These are phyloP conservation scores for Dacryopinax primogenitus DNA, from an alignment of 768 basidiomycete genomes.

Conservation along the genomic window DNA sequence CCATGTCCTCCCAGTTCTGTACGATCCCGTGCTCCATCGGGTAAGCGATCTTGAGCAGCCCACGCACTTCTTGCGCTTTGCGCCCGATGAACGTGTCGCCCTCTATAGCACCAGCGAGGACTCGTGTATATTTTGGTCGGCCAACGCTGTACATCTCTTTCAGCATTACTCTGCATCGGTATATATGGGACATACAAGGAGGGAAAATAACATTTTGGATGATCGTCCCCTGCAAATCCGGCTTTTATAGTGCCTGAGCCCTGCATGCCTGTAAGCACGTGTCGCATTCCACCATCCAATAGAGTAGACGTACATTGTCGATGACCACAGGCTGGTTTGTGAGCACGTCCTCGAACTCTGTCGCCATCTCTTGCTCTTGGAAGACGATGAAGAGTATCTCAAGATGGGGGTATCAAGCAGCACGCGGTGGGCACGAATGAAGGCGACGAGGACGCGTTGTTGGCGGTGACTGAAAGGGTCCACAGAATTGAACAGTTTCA, in stretches of 20 bases:
- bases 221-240: slow-evolving; percentile 96
- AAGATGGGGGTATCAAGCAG: background rate
- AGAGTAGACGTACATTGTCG: slow-evolving; percentile 63
- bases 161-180: background rate
- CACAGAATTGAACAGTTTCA: background rate
- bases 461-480: background rate
- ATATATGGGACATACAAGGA: slow-evolving; percentile 61
- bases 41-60: slow-evolving; percentile 93
- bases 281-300: too few relatives aligned
- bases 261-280: too few relatives aligned
- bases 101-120: slow-evolving; percentile 95
- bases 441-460: background rate
- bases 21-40: slow-evolving; percentile 99
- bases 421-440: background rate
- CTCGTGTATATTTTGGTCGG: slow-evolving; percentile 90
- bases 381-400: background rate
- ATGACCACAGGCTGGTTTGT: slow-evolving; percentile 99
- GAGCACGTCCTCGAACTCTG: slow-evolving; percentile 83
- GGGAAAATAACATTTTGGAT: slow-evolving; percentile 98
- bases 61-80: slow-evolving; percentile 89
- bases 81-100: slow-evolving; percentile 94
- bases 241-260: slow-evolving; percentile 98
- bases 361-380: slow-evolving; percentile 41
- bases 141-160: slow-evolving; percentile 56
- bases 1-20: slow-evolving; percentile 99